Percentiles rank a stretch among this genome's conserved stretches.
phyloP scores from a whole-genome alignment of 495 filamentous ascomycete species.

The Hypoxylon perforatum region DNA sequence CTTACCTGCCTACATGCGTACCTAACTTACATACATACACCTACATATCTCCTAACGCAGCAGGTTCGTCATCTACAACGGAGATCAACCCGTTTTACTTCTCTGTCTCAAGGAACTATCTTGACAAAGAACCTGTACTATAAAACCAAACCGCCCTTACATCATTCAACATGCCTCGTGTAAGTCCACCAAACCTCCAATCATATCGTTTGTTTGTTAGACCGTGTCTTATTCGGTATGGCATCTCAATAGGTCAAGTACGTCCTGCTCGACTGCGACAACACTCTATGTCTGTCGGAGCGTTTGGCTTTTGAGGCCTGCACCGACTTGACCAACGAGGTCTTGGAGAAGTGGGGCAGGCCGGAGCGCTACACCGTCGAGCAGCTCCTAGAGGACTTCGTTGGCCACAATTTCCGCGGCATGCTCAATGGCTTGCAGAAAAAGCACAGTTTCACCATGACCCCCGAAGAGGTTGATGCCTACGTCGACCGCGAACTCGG shows the following conservation, averaged over 20 bases:
- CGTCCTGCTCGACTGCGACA: conserved; percentile 97
- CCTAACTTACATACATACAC: neutral
- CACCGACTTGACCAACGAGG: conserved; percentile 91
- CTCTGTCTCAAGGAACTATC: conserved; percentile 8
- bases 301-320: conserved; percentile 93
- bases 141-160: conserved; percentile 18
- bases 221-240: conserved; percentile 20
- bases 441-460: conserved; percentile 79
- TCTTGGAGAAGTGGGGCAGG: conserved; percentile 74
- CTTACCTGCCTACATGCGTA: conserved; percentile 14
- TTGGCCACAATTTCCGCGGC: conserved; percentile 96
- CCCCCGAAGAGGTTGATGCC: conserved; percentile 72
- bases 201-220: neutral
- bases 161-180: conserved; percentile 49
- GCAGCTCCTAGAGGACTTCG: conserved; percentile 85
- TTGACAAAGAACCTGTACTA: conserved; percentile 9
- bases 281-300: conserved; percentile 95
- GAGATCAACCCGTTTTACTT: conserved; percentile 22
- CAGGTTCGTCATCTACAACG: conserved; percentile 20
- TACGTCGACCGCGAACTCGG: conserved; percentile 87
- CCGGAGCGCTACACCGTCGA: conserved; percentile 81
- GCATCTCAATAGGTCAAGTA: conserved; percentile 69
- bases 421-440: conserved; percentile 79
- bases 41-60: neutral
- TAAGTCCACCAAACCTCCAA: conserved; percentile 31